These are phyloP conservation scores for Rosa lucieae DNA, from an alignment of 306 rosid species.

Conservation along the genomic window DNA sequence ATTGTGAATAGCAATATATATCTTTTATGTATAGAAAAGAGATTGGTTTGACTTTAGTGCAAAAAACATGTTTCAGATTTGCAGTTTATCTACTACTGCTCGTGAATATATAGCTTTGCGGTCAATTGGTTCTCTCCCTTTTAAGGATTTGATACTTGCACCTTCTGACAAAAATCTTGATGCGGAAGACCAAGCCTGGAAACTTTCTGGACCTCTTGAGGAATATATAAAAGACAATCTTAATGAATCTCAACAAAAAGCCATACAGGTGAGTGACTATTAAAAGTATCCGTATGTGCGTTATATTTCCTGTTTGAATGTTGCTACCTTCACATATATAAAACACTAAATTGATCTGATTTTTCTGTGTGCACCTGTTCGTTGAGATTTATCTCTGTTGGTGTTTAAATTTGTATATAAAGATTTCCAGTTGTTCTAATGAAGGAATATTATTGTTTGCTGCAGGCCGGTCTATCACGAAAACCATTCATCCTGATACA, in stretches of 20 bases:
- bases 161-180: conserved; percentile 47
- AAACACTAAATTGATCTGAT: background rate
- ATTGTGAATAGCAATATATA: background rate
- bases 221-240: conserved; percentile 65
- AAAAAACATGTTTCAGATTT: conserved; percentile 52
- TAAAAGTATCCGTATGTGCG: background rate
- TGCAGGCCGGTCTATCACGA: conserved; percentile 92
- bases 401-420: conserved; percentile 1
- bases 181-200: conserved; percentile 61
- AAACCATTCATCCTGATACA: conserved; percentile 90
- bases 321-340: background rate
- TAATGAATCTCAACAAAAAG: conserved; percentile 77
- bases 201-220: conserved; percentile 65
- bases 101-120: conserved; percentile 79
- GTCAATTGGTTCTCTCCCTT: conserved; percentile 65
- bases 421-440: conserved; percentile 12
- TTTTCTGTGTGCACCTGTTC: background rate
- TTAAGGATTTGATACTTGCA: conserved; percentile 74
- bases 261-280: conserved; percentile 62
- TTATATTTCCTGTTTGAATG: background rate
- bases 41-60: conserved; percentile 1
- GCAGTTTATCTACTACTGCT: conserved; percentile 88
- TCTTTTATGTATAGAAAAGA: background rate
- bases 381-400: background rate
- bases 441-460: conserved; percentile 22